phyloP scores from a whole-genome alignment of 1,284 basidiomycete species.

The Ustilago nuda region DNA sequence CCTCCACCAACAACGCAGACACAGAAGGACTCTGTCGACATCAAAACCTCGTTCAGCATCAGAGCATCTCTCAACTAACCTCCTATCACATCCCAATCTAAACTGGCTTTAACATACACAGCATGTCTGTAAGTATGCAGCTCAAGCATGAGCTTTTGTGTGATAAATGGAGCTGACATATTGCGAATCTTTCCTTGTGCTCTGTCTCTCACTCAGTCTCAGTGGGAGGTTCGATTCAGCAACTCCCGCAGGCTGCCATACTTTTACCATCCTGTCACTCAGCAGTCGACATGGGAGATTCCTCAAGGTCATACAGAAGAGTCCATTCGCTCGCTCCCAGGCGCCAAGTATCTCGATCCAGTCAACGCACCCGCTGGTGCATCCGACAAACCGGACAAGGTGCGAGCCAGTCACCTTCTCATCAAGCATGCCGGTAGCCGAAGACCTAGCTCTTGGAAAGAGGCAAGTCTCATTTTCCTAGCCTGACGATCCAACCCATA shows the following conservation, averaged over 20 bases:
- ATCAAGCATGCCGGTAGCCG: constrained; percentile 91
- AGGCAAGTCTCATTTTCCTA: constrained; percentile 35
- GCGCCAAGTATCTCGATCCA: constrained; percentile 58
- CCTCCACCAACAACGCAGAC: background rate
- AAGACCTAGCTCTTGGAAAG: constrained; percentile 75
- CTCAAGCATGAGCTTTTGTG: background rate
- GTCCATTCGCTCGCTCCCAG: constrained; percentile 59
- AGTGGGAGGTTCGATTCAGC: constrained; percentile 74
- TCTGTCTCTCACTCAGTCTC: constrained; percentile 17
- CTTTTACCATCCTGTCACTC: constrained; percentile 83
- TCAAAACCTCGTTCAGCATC: background rate
- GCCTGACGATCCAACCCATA: background rate
- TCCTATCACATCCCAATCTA: background rate
- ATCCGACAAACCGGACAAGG: constrained; percentile 72
- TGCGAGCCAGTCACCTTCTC: constrained; percentile 92
- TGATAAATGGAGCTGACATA: background rate
- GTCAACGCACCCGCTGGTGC: constrained; percentile 46
- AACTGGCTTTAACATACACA: background rate
- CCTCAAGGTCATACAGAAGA: constrained; percentile 76
- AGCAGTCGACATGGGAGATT: constrained; percentile 84
- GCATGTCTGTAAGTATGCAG: constrained; percentile 14
- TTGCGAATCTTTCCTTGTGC: background rate
- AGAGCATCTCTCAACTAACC: background rate
- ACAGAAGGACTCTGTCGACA: constrained; percentile 6
- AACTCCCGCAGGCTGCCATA: constrained; percentile 83